Evolutionary conservation across 495 filamentous ascomycete species (phyloP), one percentile per base, ranked within the genome.

Genomic region (Penicillium paxilli): DNA sequence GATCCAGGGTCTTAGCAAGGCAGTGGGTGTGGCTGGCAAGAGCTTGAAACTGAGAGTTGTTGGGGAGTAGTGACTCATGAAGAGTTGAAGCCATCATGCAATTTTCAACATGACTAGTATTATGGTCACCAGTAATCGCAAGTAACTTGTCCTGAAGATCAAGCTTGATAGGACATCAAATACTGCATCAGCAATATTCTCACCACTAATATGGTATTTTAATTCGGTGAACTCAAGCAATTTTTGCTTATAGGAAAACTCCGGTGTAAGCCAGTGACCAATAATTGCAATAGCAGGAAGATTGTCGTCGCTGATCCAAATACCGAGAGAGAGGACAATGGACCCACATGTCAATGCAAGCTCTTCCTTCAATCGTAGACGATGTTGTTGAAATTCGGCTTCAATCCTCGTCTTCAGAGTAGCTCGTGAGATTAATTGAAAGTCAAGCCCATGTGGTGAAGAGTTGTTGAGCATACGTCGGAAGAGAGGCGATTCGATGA

Each of bases 21-120:
- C 51, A 59, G 26, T 46, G 56, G 25, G 54, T 47, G 25, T 59
- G 54, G 38, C 56, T 59, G n/a, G 45, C 45, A 28, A 40, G 2
- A 5, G 46, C 51, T 14, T 21, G 23, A 21, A 11, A 41, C 6
- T 21, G 38, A 12, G 19, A 21, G 38, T 7, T 12, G 16, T 4
- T 14, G n/a, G 28, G 23, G 48, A 42, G 11, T 49, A 26, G 35
- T 9, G 12, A 28, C 32, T 25, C 28, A 44, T 46, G 51, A 21
- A 59, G 37, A n/a, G 51, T 26, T n/a, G 52, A 51, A 10, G 17
- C 38, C 51, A 59, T 17, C 4, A 4, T 37, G 6, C 6, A 4
- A 3, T 21, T 2, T 14, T 50, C 22, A 11, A 41, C 41, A n/a
- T 50, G 40, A 20, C 12, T 28, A 21, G 48, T 35, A 21, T 50